Percentiles rank a stretch among this genome's conserved stretches.
phyloP scores from a whole-genome alignment of 2,329 filamentous ascomycete genomes.

The Incumbomyces delicatus region DNA sequence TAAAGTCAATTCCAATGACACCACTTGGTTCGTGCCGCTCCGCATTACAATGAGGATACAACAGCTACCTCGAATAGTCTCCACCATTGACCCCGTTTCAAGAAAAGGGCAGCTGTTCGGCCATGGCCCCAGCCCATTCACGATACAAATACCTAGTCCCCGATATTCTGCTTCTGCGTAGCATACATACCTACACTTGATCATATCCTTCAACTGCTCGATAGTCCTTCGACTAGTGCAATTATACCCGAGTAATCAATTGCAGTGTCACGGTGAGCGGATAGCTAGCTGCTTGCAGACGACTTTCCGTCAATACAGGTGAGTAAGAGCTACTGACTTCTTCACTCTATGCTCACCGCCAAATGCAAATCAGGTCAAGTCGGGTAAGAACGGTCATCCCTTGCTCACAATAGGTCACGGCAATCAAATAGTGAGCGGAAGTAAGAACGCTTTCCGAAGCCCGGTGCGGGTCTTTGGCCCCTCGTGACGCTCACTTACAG shows the following conservation, averaged over 20 bases:
- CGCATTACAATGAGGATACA: not conserved
- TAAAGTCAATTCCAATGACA: no score
- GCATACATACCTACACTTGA: no score
- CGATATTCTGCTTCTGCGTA: no score
- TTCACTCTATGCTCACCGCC: conserved; percentile 2
- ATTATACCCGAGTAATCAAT: no score
- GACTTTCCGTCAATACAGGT: not conserved
- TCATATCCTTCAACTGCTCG: no score
- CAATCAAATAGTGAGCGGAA: not conserved
- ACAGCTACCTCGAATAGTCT: no score
- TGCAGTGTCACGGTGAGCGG: not conserved
- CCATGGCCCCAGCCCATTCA: no score
- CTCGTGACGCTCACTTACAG: conserved; percentile 4
- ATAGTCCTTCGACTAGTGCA: no score
- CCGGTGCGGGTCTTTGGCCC: not conserved
- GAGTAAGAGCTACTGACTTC: no score
- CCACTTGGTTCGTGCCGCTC: not conserved
- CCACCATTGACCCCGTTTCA: no score
- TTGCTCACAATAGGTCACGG: not conserved
- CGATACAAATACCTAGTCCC: no score
- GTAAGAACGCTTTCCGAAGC: not conserved
- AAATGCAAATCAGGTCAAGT: not conserved
- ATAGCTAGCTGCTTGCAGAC: conserved; percentile 1
- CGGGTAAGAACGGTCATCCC: conserved; percentile 1
- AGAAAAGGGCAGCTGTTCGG: no score